phyloP scores from a whole-genome alignment of 2,329 filamentous ascomycete species.

The Geosmithia flava region DNA sequence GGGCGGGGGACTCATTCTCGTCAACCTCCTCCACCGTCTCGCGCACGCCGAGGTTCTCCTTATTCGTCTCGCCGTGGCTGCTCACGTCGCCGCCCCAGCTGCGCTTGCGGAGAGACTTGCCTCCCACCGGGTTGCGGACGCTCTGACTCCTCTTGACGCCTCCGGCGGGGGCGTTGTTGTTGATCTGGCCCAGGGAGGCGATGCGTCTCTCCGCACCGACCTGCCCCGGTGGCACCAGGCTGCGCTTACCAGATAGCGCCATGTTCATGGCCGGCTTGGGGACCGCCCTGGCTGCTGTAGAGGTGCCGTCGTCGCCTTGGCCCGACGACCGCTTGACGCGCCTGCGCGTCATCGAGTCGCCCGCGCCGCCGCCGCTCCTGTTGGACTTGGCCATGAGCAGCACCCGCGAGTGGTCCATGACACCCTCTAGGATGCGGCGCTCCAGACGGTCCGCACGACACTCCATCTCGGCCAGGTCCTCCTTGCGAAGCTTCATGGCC shows the following conservation, averaged over 20 bases:
- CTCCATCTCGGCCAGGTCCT: slow-evolving; percentile 89
- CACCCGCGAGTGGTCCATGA: slow-evolving; percentile 90
- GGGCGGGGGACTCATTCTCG: slow-evolving; percentile 14
- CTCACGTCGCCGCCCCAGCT: slow-evolving; percentile 50
- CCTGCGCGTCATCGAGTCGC: slow-evolving; percentile 47
- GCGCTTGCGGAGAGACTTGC: slow-evolving; percentile 45
- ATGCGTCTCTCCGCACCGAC: slow-evolving; percentile 62
- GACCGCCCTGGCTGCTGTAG: slow-evolving; percentile 9
- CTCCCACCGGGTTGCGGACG: slow-evolving; percentile 46
- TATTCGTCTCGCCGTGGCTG: slow-evolving; percentile 36
- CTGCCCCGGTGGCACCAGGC: slow-evolving; percentile 29
- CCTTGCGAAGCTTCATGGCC: slow-evolving; percentile 74
- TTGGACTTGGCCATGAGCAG: slow-evolving; percentile 64
- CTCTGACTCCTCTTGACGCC: slow-evolving; percentile 69
- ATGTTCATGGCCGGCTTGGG: slow-evolving; percentile 33
- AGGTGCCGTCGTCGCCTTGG: neutral
- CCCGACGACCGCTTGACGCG: slow-evolving; percentile 27
- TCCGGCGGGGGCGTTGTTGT: slow-evolving; percentile 53
- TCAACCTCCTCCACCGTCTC: slow-evolving; percentile 49
- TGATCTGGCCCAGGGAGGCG: slow-evolving; percentile 82
- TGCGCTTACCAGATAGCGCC: slow-evolving; percentile 40
- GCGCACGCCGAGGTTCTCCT: slow-evolving; percentile 49
- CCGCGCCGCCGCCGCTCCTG: slow-evolving; percentile 27
- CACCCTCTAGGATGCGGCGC: slow-evolving; percentile 83
- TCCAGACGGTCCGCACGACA: slow-evolving; percentile 77